Evolutionary conservation across 768 basidiomycete genomes (phyloP), one percentile per base, ranked within the genome.

Genomic region (Megacollybia marginata): DNA sequence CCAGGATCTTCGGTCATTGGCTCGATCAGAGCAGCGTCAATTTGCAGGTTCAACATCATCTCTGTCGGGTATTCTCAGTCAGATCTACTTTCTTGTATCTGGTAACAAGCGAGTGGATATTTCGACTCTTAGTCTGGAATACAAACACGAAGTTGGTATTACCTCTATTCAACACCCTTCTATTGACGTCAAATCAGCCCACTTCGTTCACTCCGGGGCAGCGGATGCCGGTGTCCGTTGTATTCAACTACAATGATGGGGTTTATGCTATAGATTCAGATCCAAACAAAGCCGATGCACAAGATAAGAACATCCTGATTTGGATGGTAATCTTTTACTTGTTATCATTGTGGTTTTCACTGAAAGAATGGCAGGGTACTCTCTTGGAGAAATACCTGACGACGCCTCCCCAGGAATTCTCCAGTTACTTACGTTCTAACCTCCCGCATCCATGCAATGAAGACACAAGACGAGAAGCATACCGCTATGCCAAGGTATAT

Each of bases 1-100:
- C 10, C 48, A 92, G 85, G 86, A 90, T 50, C 67, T 95, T 9
- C 71, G 72, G 52, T 57, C 59, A 9, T 66, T 95, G 12, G 85
- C 88, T 1, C 71, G 75, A 55, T 63, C 67, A 40, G 72, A 88
- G 52, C 65, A 74, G 0, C 76, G 78, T 40, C 70, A 59, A 23
- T 96, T 88, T 61, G 79, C 79, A 2, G 95, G 94, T 4, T 94
- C 91, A 3, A 98, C 94, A 0, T 95, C 92, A 8, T 92, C 91
- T 1, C 65, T 96, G 47, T 85, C 91, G 0, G 83, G 87, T 33
- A 80, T 93, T 58, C 72, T 96, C 40, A 74, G 80, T 42, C 92
- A 97, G 44, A 80, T 95, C 15, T 98, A 96, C 62, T 91, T 92
- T 60, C 73, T 92, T 15, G 70, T 96, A 5, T 92, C 90, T 19